Conservation (phyloP, 2,329 filamentous ascomycete species). For the Onygenales sp. region DNA sequence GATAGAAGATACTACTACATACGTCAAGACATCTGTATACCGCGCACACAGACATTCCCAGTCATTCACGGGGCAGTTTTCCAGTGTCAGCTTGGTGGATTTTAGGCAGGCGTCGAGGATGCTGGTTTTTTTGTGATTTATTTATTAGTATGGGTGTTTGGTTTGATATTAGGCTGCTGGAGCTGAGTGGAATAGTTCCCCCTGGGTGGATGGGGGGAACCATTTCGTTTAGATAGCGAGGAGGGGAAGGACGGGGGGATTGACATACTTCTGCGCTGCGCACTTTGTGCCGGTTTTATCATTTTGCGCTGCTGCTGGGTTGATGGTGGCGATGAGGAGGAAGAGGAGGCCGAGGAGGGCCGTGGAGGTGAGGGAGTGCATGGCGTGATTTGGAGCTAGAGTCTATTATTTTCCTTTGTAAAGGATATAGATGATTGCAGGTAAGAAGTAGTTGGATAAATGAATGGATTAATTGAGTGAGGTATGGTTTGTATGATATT, state of each 20-base stretch:
- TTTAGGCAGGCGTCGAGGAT: slow-evolving; percentile 43
- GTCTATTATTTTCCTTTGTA: not conserved
- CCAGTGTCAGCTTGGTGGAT: slow-evolving; percentile 32
- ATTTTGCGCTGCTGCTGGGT: not conserved
- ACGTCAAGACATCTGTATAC: slow-evolving; percentile 45
- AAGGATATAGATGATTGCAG: not conserved
- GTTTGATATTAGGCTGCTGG: too few species aligned
- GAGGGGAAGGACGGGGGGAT: not conserved
- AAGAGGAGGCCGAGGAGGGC: slow-evolving; percentile 9
- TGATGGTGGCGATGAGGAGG: slow-evolving; percentile 9
- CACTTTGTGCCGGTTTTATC: slow-evolving; percentile 5
- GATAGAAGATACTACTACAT: not conserved
- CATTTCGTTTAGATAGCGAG: not conserved
- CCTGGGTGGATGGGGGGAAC: too few species aligned
- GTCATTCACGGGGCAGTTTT: slow-evolving; percentile 38
- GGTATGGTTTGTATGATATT: too few species aligned
- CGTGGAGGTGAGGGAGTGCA: slow-evolving; percentile 1
- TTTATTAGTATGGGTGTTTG: not conserved
- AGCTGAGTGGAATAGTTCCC: too few species aligned
- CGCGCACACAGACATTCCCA: slow-evolving; percentile 50
- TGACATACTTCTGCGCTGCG: slow-evolving; percentile 13
- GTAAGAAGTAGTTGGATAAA: not conserved
- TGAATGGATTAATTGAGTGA: not conserved
- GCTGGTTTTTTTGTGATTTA: slow-evolving; percentile 20
- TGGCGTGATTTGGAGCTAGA: not conserved